Percentiles rank a stretch among this genome's conserved stretches.
Evolutionary conservation across 139 green algal species (phyloP).

Genomic region (Micractinium conductrix): DNA sequence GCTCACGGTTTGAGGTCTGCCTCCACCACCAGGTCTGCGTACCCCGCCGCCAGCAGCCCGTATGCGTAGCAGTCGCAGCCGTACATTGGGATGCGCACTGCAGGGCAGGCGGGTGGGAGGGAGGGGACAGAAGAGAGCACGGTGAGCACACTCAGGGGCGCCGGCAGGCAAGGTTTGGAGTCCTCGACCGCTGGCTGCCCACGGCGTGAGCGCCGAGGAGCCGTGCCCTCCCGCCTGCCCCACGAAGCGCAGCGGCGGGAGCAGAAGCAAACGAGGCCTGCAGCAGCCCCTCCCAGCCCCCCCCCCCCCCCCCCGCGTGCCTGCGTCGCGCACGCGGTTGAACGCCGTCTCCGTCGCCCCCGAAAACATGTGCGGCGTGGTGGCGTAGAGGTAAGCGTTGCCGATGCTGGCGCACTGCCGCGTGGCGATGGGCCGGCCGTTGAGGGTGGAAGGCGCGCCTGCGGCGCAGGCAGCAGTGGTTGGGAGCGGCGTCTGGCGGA

Average conservation of each 20-base stretch:
- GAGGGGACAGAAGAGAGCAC: background rate
- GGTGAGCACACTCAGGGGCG: background rate
- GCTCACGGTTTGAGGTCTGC: conserved; percentile 89
- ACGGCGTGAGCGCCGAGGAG: too few species aligned
- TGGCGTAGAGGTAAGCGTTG: conserved; percentile 84
- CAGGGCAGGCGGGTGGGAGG: background rate
- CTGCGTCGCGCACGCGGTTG: conserved; percentile 70
- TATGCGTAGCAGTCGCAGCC: conserved; percentile 99
- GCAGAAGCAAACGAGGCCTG: background rate
- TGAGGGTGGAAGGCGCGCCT: conserved; percentile 88
- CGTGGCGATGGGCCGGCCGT: conserved; percentile 73
- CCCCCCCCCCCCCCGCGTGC: background rate
- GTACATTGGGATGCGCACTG: conserved; percentile 85
- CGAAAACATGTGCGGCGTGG: conserved; percentile 95
- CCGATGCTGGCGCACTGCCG: conserved; percentile 50
- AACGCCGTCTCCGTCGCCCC: conserved; percentile 68
- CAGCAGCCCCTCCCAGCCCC: background rate
- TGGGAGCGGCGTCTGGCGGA: too few species aligned
- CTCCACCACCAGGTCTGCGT: conserved; percentile 92
- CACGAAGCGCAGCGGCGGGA: background rate
- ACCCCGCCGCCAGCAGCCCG: conserved; percentile 89
- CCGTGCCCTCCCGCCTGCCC: too few species aligned
- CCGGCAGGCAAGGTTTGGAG: background rate
- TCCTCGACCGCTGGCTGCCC: too few species aligned
- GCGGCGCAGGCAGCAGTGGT: too few species aligned